These are phyloP conservation scores for Boechera retrofracta DNA, from an alignment of 345 rosid species.

Conservation along the genomic window DNA sequence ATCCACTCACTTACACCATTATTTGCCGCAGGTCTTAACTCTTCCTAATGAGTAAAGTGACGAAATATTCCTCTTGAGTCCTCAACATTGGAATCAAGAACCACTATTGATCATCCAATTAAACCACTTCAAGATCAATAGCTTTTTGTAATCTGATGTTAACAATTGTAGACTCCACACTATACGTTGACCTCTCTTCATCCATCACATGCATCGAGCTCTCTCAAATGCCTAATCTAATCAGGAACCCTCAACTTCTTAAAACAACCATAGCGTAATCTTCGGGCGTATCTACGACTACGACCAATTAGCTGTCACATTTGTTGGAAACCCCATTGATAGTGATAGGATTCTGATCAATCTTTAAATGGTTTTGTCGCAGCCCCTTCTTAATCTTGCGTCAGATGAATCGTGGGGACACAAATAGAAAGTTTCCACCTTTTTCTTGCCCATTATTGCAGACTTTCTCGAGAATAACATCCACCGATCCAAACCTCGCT, in stretches of 20 bases:
- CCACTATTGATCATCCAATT: neutral
- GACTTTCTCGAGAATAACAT: neutral
- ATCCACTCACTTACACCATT: neutral
- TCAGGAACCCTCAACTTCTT: neutral
- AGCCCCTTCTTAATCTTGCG: neutral
- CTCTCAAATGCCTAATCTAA: neutral
- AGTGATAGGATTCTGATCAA: constrained; percentile 24
- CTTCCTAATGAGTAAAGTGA: neutral
- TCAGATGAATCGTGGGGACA: constrained; percentile 28
- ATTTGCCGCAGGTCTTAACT: no score
- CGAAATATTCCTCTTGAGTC: neutral
- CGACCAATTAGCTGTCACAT: constrained; percentile 17
- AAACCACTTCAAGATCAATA: constrained; percentile 8
- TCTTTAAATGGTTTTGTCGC: constrained; percentile 24
- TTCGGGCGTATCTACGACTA: constrained; percentile 7
- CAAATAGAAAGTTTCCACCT: constrained; percentile 23
- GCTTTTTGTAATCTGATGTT: neutral
- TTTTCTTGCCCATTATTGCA: constrained; percentile 9
- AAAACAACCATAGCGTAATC: constrained; percentile 12
- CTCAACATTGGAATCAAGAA: constrained; percentile 4
- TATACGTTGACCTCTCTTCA: neutral
- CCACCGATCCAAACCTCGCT: neutral
- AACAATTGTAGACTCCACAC: neutral
- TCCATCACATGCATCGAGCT: neutral
- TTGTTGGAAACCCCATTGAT: constrained; percentile 19